Base-by-base conservation (phyloP, 257 asterid genomes). In the Gentiana straminea region DNA sequence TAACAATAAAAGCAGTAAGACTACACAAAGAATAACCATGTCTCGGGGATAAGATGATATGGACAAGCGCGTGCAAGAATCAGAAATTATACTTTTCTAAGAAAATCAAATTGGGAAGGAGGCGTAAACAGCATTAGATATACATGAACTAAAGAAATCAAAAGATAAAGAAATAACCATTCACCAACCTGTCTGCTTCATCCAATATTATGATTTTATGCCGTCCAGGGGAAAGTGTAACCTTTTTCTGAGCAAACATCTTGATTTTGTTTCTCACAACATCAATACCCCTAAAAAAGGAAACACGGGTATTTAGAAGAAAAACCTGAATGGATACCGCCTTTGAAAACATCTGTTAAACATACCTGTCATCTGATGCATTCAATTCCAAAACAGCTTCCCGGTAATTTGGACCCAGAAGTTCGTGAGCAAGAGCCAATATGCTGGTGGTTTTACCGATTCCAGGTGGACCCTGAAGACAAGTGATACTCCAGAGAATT, bases 171-270 rank as follows among this genome's bases (percentile, higher is more conserved):
- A 15, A 15, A 15, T 15, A 15, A 15, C 24, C 24, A 15, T 15
- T n/a, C 62, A 65, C 71, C 70, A 57, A 91, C 98, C 96, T 92
- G 82, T 92, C 97, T 74, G 98, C 97, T 73, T 92, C 95, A 55
- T 88, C 95, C 87, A 92, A 70, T 51, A 87, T 83, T 61, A 92
- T 77, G 56, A 92, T 66, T 66, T 92, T 92, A 82, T 92, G 97
- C 55, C 97, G 81, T 41, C 95, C 95, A 39, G 91, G 86, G 8
- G 94, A 93, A 50, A 92, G 74, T 4, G 98, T 92, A 49, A 85
- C 94, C 63, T 88, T 88, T 81, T 83, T 85, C 83, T 85, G 97
- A 44, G 98, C 94, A 78, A 92, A 92, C 97, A 88, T 92, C 82
- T 92, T 92, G 70, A 92, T 88, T 73, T 88, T 88, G 77, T 92